Evolutionary conservation across 805 yeast species (phyloP).

Genomic region (Metschnikowia lunata): DNA sequence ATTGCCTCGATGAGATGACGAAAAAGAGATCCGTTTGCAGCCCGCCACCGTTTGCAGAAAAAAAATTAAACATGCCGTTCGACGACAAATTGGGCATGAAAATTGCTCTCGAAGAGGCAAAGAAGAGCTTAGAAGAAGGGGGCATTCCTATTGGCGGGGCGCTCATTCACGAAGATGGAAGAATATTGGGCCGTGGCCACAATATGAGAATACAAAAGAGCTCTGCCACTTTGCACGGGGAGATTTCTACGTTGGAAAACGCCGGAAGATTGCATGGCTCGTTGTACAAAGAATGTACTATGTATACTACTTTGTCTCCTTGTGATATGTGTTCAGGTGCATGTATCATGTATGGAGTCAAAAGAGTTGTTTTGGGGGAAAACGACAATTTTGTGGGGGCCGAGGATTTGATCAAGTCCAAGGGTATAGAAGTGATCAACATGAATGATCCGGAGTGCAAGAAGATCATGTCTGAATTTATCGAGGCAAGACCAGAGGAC

Average conservation of each 20-base stretch:
- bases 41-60: not conserved
- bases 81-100: slow-evolving; percentile 65
- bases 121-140: slow-evolving; percentile 66
- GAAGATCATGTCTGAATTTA: slow-evolving; percentile 72
- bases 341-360: slow-evolving; percentile 79
- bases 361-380: slow-evolving; percentile 86
- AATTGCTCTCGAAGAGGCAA: slow-evolving; percentile 71
- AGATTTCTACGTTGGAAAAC: slow-evolving; percentile 80
- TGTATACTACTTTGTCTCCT: slow-evolving; percentile 90
- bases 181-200: slow-evolving; percentile 82
- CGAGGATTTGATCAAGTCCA: slow-evolving; percentile 61
- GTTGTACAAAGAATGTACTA: slow-evolving; percentile 77
- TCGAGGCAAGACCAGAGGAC: slow-evolving; percentile 67
- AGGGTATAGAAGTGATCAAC: slow-evolving; percentile 73
- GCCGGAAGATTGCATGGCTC: slow-evolving; percentile 85
- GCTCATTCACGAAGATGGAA: slow-evolving; percentile 68
- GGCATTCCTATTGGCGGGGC: slow-evolving; percentile 90
- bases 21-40: not conserved
- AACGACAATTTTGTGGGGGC: slow-evolving; percentile 80
- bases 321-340: slow-evolving; percentile 97
- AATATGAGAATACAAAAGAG: slow-evolving; percentile 83
- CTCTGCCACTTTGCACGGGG: slow-evolving; percentile 88
- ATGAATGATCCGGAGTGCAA: slow-evolving; percentile 58
- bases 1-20: not conserved
- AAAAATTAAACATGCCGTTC: slow-evolving; percentile 36